phyloP scores from a whole-genome alignment of 2,329 filamentous ascomycete genomes.

The Ambrosiella beaveri region DNA sequence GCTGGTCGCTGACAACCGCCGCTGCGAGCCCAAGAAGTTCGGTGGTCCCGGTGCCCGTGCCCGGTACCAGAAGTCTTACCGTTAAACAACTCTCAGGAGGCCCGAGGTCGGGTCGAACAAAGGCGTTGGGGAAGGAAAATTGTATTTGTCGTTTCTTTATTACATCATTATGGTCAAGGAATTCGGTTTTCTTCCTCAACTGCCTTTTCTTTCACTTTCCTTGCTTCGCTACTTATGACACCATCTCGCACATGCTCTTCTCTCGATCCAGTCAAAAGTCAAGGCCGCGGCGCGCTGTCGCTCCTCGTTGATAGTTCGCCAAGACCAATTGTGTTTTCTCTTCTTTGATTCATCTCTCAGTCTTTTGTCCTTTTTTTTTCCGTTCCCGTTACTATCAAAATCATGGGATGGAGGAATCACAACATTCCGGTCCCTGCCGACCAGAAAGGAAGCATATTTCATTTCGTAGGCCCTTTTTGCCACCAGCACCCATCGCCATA shows the following conservation, averaged over 20 bases:
- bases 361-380: not conserved
- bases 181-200: conserved; percentile 14
- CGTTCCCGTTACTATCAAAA: not conserved
- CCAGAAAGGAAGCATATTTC: not conserved
- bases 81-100: conserved; percentile 41
- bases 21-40: conserved; percentile 98
- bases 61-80: conserved; percentile 98
- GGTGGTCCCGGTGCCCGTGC: conserved; percentile 84
- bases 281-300: not conserved
- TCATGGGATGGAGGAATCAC: not conserved
- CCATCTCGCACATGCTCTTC: not conserved
- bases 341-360: not conserved
- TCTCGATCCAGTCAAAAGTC: conserved; percentile 5
- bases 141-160: conserved; percentile 14
- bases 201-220: conserved; percentile 13
- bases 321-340: conserved; percentile 1
- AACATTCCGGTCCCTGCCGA: not conserved
- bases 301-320: not conserved
- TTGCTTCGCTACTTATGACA: not conserved
- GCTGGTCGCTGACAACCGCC: conserved; percentile 96
- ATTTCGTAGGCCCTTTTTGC: not conserved
- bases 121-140: conserved; percentile 14
- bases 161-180: conserved; percentile 14
- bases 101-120: conserved; percentile 13
- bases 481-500: not conserved